These are phyloP conservation scores for Pestalotiopsis fici DNA, from an alignment of 2,329 filamentous ascomycete species.

Conservation along the genomic window DNA sequence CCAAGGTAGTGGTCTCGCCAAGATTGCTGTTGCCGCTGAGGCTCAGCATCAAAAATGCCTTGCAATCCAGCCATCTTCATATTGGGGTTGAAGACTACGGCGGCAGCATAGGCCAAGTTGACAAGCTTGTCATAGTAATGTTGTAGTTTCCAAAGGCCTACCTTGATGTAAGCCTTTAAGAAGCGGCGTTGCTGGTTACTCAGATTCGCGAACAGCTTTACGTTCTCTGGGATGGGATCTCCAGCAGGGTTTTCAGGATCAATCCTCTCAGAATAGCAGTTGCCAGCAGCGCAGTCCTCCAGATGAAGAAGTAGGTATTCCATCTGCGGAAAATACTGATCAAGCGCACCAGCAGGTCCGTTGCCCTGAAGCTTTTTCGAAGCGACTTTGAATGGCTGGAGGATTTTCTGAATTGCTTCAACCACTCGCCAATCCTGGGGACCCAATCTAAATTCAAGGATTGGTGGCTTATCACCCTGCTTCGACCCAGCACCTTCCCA, in stretches of 20 bases:
- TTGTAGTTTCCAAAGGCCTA: constrained; percentile 1
- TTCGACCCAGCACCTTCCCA: neutral
- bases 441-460: constrained; percentile 3
- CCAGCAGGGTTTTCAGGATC: neutral
- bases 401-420: constrained; percentile 3
- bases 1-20: neutral
- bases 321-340: constrained; percentile 5
- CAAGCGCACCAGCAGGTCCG: neutral
- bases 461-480: neutral
- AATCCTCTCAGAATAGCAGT: neutral
- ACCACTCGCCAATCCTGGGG: constrained; percentile 1
- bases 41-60: constrained; percentile 6
- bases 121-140: constrained; percentile 3
- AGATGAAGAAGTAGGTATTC: constrained; percentile 5
- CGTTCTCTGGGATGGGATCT: neutral
- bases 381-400: neutral
- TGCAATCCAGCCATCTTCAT: constrained; percentile 2
- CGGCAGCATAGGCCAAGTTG: neutral
- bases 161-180: constrained; percentile 3
- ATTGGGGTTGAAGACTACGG: neutral
- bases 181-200: neutral
- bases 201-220: constrained; percentile 1
- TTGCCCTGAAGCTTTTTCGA: constrained; percentile 1
- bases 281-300: neutral
- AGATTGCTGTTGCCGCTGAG: neutral